Evolutionary conservation across 345 rosid genomes (phyloP).

Genomic region (Conringia planisiliqua): DNA sequence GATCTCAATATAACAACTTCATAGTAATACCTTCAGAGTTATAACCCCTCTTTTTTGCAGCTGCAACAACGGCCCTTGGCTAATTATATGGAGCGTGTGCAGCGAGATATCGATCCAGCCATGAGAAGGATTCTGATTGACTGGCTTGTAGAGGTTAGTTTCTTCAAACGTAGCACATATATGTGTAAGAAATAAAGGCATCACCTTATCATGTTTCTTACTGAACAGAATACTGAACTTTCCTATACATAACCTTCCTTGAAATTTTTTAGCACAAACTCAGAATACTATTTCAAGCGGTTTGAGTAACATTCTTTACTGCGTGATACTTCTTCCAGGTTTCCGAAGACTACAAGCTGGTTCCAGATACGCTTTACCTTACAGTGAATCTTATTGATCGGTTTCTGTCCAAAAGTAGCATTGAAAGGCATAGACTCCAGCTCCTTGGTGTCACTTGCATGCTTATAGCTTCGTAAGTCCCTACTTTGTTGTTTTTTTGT

Average conservation of each 20-base stretch:
- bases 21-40: not conserved
- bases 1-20: not conserved
- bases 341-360: slow-evolving; percentile 83
- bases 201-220: not conserved
- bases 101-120: slow-evolving; percentile 62
- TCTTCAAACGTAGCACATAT: not conserved
- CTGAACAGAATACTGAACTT: not conserved
- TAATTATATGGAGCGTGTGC: slow-evolving; percentile 69
- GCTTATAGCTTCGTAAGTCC: slow-evolving; percentile 96
- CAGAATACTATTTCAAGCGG: not conserved
- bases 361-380: slow-evolving; percentile 91
- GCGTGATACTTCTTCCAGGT: slow-evolving; percentile 50
- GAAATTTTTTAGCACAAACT: not conserved
- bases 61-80: slow-evolving; percentile 71
- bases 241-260: not conserved
- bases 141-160: slow-evolving; percentile 93
- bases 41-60: slow-evolving; percentile 37
- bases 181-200: not conserved
- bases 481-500: not conserved
- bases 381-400: slow-evolving; percentile 89
- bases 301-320: slow-evolving; percentile 11
- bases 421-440: slow-evolving; percentile 86
- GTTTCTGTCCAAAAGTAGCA: slow-evolving; percentile 60
- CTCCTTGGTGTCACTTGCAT: slow-evolving; percentile 92
- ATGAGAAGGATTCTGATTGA: slow-evolving; percentile 87